Percentiles rank a stretch among this genome's conserved stretches.
Conservation (phyloP, 208 protist genomes). For the Leishmania martiniquensis region DNA sequence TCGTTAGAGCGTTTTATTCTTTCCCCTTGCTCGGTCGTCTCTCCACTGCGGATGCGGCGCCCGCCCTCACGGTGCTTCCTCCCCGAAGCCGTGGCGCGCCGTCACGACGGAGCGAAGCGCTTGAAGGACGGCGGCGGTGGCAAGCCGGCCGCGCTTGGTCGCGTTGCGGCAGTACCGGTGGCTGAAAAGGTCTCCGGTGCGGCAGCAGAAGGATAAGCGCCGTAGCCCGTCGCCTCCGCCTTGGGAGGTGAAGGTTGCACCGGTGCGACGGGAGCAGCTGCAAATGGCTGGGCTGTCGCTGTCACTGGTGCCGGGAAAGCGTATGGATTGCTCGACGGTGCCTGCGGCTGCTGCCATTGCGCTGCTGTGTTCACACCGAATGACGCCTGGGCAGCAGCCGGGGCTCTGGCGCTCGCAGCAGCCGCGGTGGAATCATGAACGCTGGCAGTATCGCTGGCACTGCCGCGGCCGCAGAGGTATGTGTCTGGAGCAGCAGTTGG, state of each 20-base stretch:
- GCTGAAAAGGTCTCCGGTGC: conserved; percentile 13
- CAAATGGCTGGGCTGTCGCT: background rate
- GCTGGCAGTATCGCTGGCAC: background rate
- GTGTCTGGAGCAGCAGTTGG: background rate
- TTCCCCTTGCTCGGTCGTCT: background rate
- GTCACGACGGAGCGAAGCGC: conserved; percentile 25
- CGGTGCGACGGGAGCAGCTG: background rate
- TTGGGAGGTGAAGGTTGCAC: background rate
- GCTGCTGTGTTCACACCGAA: background rate
- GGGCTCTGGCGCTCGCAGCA: background rate
- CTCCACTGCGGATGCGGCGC: background rate
- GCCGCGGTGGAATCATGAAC: background rate
- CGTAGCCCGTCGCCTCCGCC: background rate
- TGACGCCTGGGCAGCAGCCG: background rate
- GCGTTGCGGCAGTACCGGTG: background rate
- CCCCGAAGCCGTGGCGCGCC: background rate
- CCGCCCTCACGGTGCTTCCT: background rate
- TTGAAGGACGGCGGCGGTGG: conserved; percentile 39
- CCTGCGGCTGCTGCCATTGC: background rate
- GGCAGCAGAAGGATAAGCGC: background rate
- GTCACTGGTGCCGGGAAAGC: conserved; percentile 8
- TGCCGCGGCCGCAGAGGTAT: background rate
- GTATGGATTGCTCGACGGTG: background rate
- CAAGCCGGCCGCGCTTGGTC: background rate
- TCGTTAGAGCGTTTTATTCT: background rate